Base-by-base conservation (phyloP, 352 stramenopile species). In the Paralagenidium karlingii region DNA sequence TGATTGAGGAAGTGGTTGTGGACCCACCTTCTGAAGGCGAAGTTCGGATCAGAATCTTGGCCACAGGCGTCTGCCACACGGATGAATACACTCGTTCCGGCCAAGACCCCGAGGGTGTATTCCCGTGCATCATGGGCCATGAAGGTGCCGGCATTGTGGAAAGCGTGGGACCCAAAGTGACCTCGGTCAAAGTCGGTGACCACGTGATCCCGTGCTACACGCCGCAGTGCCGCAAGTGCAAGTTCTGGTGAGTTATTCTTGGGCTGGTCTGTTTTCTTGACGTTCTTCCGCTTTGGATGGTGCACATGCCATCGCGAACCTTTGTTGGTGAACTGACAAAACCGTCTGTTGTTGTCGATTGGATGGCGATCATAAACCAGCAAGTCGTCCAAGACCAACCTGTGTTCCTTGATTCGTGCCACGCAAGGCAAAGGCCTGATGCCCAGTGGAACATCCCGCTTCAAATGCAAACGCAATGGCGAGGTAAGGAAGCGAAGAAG, bases 201-300 rank as follows among this genome's bases (percentile, higher is more conserved):
- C 71, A 97, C 52, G 90, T 97, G 25, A 93, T 98, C 55, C 94
- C 94, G 26, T 97, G 88, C 69, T 98, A 97, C 63, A 96, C 82
- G 40, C 82, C 83, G 38, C 71, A 94, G 53, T 94, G 79, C 68
- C 73, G 73, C 56, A 85, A 86, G 34, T 90, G 76, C 66, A 90
- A 90, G 55, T 90, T 90, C 50, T 90, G 76, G 62, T 76, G 36
- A 34, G 59, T 59, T 15, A 6, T n/a, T 2, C 19, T 43, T 13
- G 28, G 30, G 7, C 19, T 22, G 19, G 21, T 34, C n/a, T 32
- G 20, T 39, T 13, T 33, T 33, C 28, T 33, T 33, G 15, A n/a
- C n/a, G n/a, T n/a, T n/a, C n/a, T n/a, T n/a, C n/a, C n/a, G n/a
- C n/a, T n/a, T n/a, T n/a, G n/a, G n/a, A n/a, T n/a, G n/a, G n/a